Conservation (phyloP, 2,329 filamentous ascomycete species). For the Dendryphion nanum region DNA sequence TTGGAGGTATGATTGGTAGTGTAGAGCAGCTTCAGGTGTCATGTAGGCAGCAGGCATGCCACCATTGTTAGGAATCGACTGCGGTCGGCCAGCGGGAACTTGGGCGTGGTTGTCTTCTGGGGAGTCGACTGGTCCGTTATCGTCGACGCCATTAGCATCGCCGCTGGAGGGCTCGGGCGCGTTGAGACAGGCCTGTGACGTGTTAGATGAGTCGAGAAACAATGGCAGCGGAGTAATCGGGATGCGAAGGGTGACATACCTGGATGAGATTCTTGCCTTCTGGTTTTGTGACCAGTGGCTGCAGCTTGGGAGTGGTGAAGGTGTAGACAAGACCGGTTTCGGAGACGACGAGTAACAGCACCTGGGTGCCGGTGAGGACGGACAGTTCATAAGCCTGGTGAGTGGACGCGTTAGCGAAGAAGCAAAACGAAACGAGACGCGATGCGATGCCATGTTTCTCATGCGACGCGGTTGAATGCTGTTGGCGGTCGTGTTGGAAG, state of each 20-base stretch:
- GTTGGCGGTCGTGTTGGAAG: slow-evolving; percentile 12
- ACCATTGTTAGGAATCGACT: slow-evolving; percentile 62
- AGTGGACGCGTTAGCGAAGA: slow-evolving; percentile 20
- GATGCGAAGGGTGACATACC: slow-evolving; percentile 58
- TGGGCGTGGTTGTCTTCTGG: slow-evolving; percentile 86
- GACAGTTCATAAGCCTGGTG: slow-evolving; percentile 95
- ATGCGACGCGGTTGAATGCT: slow-evolving; percentile 27
- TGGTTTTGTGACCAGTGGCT: slow-evolving; percentile 95
- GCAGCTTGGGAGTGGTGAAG: slow-evolving; percentile 96
- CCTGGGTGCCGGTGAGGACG: slow-evolving; percentile 95
- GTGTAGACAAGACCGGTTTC: slow-evolving; percentile 98
- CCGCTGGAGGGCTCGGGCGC: slow-evolving; percentile 84
- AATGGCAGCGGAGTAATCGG: no score
- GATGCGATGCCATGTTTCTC: slow-evolving; percentile 20
- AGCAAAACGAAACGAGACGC: no score
- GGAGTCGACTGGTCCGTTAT: slow-evolving; percentile 66
- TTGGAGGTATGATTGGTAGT: slow-evolving; percentile 80
- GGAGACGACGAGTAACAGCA: slow-evolving; percentile 91
- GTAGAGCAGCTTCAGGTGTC: slow-evolving; percentile 67
- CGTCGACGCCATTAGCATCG: slow-evolving; percentile 62
- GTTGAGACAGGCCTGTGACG: slow-evolving; percentile 84
- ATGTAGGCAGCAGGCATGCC: slow-evolving; percentile 67
- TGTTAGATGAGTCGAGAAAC: slow-evolving; percentile 37
- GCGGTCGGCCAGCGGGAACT: slow-evolving; percentile 70
- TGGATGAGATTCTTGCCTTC: slow-evolving; percentile 99